A percentile compares a stretch with the other conserved stretches of the same genome.
Conservation (phyloP, 257 asterid species). For the Parsonsia alboflavescens region DNA sequence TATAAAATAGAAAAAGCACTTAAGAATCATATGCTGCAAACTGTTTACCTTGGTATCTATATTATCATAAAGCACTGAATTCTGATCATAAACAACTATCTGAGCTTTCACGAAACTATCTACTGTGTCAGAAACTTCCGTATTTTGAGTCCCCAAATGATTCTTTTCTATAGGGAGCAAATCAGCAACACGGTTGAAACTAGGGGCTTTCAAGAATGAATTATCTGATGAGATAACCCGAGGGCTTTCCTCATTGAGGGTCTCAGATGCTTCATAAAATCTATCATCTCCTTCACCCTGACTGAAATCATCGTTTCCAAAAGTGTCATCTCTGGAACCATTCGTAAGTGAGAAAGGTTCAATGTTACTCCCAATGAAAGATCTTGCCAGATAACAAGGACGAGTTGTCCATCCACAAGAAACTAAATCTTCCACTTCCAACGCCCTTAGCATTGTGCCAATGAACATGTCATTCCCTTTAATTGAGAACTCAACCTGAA, state of each 20-base stretch:
- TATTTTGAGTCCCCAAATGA: conserved; percentile 43
- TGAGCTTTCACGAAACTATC: conserved; percentile 96
- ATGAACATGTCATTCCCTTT: conserved; percentile 70
- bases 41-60: conserved; percentile 69
- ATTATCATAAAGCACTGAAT: conserved; percentile 58
- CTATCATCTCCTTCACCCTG: conserved; percentile 82
- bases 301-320: conserved; percentile 29
- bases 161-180: conserved; percentile 53
- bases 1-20: conserved; percentile 8
- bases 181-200: conserved; percentile 66
- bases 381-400: conserved; percentile 66
- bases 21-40: conserved; percentile 12
- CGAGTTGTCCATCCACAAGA: conserved; percentile 41
- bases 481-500: conserved; percentile 83
- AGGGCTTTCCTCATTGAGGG: conserved; percentile 72
- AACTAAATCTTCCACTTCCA: conserved; percentile 85
- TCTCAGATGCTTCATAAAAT: conserved; percentile 86
- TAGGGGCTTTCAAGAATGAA: conserved; percentile 48
- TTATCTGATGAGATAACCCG: conserved; percentile 29
- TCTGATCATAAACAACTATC: conserved; percentile 62
- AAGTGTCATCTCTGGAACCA: conserved; percentile 29
- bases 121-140: conserved; percentile 44
- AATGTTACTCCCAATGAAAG: conserved; percentile 66
- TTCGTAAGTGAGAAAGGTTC: conserved; percentile 47
- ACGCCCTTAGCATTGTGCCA: conserved; percentile 82